phyloP scores from a whole-genome alignment of 345 rosid species.

The Salix brachista region DNA sequence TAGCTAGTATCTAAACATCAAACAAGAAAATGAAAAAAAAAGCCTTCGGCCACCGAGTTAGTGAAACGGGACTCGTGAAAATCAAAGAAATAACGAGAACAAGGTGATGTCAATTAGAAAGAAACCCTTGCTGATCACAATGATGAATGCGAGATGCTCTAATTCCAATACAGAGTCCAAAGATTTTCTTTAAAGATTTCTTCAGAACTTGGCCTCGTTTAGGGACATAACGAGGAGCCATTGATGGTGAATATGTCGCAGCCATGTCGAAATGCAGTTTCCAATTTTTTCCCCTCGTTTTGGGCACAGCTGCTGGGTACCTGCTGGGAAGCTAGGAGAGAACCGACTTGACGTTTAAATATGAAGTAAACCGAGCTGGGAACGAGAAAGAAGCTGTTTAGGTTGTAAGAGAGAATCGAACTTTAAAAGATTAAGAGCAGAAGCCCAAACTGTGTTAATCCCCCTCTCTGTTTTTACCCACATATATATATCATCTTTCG shows the following conservation, averaged over 20 bases:
- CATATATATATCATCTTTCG: background rate
- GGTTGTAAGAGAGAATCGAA: background rate
- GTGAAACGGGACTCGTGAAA: background rate
- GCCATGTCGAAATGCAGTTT: background rate
- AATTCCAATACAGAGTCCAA: constrained; percentile 18
- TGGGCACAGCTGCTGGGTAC: background rate
- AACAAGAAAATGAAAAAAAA: background rate
- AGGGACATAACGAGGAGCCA: constrained; percentile 38
- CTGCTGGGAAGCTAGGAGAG: background rate
- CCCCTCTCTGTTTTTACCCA: background rate
- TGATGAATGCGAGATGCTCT: background rate
- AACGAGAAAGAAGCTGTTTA: background rate
- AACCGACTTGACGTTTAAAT: background rate
- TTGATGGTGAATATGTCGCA: too few relatives aligned
- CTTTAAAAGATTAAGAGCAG: background rate
- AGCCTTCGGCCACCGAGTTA: background rate
- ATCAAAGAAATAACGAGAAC: background rate
- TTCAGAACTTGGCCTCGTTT: constrained; percentile 45
- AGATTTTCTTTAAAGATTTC: constrained; percentile 19
- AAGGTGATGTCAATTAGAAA: background rate
- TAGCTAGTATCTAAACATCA: background rate
- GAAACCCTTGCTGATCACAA: background rate
- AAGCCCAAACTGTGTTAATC: background rate
- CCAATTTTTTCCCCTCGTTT: background rate
- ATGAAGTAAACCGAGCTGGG: background rate